Conservation (phyloP, 495 filamentous ascomycete species). For the Podospora pseudocomata region DNA sequence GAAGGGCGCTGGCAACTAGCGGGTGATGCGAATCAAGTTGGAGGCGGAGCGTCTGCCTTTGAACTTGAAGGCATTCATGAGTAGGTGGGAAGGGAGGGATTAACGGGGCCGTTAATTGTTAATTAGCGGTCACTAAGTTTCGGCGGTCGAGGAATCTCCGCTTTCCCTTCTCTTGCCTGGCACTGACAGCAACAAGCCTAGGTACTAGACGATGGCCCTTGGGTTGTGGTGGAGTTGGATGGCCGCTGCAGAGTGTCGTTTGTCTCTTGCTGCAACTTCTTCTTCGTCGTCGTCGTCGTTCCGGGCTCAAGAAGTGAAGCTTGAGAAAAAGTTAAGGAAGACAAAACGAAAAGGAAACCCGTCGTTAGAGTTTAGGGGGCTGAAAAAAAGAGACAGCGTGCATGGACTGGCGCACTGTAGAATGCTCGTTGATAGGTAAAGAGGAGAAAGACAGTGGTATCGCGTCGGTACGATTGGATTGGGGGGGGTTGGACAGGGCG, state of each 20-base stretch:
- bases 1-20: not conserved
- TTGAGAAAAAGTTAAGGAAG: no score
- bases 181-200: not conserved
- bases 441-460: slow-evolving; percentile 9
- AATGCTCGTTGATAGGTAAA: slow-evolving; percentile 18
- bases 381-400: slow-evolving; percentile 11
- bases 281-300: not conserved
- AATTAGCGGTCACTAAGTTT: slow-evolving; percentile 16
- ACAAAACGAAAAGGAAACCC: slow-evolving; percentile 5
- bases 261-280: no score
- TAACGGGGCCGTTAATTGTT: slow-evolving; percentile 10
- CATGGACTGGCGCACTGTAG: slow-evolving; percentile 14
- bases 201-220: slow-evolving; percentile 7
- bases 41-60: slow-evolving; percentile 11
- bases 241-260: not conserved
- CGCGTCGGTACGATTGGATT: slow-evolving; percentile 9
- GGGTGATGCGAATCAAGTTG: slow-evolving; percentile 6
- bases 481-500: not conserved
- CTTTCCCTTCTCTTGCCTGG: not conserved
- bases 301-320: not conserved
- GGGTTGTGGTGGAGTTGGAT: slow-evolving; percentile 7
- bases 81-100: slow-evolving; percentile 4
- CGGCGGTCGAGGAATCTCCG: slow-evolving; percentile 12
- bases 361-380: slow-evolving; percentile 25
- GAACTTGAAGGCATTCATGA: slow-evolving; percentile 18